Evolutionary conservation across 495 filamentous ascomycete species (phyloP).

Genomic region (Trichoderma asperelloides): DNA sequence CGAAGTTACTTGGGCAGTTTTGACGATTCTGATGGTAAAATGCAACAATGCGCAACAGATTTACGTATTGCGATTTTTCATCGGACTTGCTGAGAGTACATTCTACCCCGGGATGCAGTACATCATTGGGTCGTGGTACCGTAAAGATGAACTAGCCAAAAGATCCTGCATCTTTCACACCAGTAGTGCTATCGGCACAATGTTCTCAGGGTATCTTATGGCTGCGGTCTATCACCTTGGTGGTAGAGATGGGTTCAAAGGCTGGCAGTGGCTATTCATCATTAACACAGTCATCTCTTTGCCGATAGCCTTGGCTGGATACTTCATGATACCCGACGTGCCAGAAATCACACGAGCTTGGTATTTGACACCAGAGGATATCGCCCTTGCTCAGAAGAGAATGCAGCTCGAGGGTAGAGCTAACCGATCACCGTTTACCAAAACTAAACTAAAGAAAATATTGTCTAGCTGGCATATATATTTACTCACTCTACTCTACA

Average conservation of each 20-base stretch:
- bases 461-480: conserved; percentile 38
- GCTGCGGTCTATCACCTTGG: conserved; percentile 48
- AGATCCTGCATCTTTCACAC: conserved; percentile 57
- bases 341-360: conserved; percentile 50
- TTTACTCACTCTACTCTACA: conserved; percentile 26
- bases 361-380: conserved; percentile 33
- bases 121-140: conserved; percentile 46
- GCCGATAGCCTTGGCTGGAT: conserved; percentile 44
- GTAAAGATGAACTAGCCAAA: conserved; percentile 47
- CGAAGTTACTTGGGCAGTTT: conserved; percentile 46
- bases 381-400: conserved; percentile 30
- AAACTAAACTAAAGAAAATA: conserved; percentile 30
- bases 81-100: conserved; percentile 40
- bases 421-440: conserved; percentile 26
- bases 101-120: conserved; percentile 42
- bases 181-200: conserved; percentile 39
- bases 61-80: conserved; percentile 50
- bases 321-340: conserved; percentile 52
- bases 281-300: conserved; percentile 38
- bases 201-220: conserved; percentile 55
- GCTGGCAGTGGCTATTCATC: conserved; percentile 45
- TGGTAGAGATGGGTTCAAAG: conserved; percentile 35
- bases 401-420: conserved; percentile 38
- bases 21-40: conserved; percentile 40
- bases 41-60: conserved; percentile 40